Base-by-base conservation (phyloP, 257 asterid species). In the Nicotiana attenuata region DNA sequence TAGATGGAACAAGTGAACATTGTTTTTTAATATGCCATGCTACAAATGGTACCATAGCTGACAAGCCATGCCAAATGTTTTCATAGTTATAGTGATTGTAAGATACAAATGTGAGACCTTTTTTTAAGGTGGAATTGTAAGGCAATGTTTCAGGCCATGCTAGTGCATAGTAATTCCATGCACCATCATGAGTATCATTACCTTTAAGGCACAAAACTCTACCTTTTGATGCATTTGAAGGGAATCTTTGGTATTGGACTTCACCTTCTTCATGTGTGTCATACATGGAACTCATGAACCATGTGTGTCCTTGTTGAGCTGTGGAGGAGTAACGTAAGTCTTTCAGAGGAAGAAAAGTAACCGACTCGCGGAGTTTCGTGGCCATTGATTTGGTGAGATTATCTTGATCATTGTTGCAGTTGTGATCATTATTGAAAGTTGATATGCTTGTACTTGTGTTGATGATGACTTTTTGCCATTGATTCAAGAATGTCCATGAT, bases 251-350 rank as follows among this genome's bases (percentile, higher is more conserved):
- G 89, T 88, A 87, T 28, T 88, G 92, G 16, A 88, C 95, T 26
- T 89, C 90, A 8, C 97, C 97, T 79, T 87, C 83, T 66, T 90
- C 93, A 2, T 89, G 90, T 31, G 83, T 83, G 77, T 89, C 97
- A 6, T 87, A 69, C 77, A 89, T 19, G 65, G 97, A 90, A 82
- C 97, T 93, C 97, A 93, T 93, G 93, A 93, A 93, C 97, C 97
- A 92, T 0, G 97, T 93, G 91, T 93, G 93, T 11, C 95, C 97
- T 71, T 83, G 78, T 81, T 83, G 89, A 65, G 97, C 85, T 2
- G 79, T 52, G 10, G 53, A n/a, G 7, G 94, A 55, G 65, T 83
- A 93, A 4, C 95, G 89, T 15, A 90, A 66, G 85, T 93, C 97
- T 80, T 93, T 93, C 24, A 92, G 79, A 1, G 97, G 97, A 47